Base-by-base conservation (phyloP, 2,329 filamentous ascomycete genomes). In the Aspergillus neotritici region DNA sequence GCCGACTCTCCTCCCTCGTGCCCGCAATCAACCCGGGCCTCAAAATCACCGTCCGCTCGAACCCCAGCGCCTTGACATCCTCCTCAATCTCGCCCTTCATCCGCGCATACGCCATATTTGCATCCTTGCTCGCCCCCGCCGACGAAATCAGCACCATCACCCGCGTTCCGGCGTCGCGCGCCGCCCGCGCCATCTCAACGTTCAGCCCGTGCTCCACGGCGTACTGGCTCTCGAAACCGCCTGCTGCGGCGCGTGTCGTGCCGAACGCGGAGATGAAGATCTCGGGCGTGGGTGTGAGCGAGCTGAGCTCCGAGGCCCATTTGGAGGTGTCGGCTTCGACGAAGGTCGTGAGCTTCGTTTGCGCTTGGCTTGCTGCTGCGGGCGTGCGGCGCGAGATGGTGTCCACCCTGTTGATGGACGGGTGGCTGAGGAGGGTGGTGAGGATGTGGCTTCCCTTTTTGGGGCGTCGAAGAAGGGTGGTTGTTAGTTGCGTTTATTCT, bases 81-180 rank as follows among this genome's bases (percentile, higher is more conserved):
- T 94, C 84, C 64, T 97, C 91, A 32, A 95, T 80, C 55, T 93
- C 86, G 16, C 80, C 82, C 74, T 96, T 96, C 87, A 96, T 93
- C 64, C 73, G 73, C 1, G 66, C 17, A 47, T 85, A 86, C 0
- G 71, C 64, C 5, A 84, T 61, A 1, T 55, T 72, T 51, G 70
- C 79, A 49, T 67, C 76, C 67, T 58, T 73, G 68, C 62, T 78
- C n/a, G 70, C 73, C 39, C 65, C 67, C 1, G 57, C 69, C 15
- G 76, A 74, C 1, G 84, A 89, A 43, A 94, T 76, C 51, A 94
- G 82, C 15, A 96, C 82, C 59, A 85, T 94, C 2, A 83, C 84
- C 52, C 80, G 80, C 9, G 80, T 77, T 30, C 87, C 87, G 1
- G 82, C 79, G 4, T 76, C 77, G 60, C 84, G 87, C 34, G 90